Conservation (phyloP, 306 rosid genomes). For the Dryas drummondii region DNA sequence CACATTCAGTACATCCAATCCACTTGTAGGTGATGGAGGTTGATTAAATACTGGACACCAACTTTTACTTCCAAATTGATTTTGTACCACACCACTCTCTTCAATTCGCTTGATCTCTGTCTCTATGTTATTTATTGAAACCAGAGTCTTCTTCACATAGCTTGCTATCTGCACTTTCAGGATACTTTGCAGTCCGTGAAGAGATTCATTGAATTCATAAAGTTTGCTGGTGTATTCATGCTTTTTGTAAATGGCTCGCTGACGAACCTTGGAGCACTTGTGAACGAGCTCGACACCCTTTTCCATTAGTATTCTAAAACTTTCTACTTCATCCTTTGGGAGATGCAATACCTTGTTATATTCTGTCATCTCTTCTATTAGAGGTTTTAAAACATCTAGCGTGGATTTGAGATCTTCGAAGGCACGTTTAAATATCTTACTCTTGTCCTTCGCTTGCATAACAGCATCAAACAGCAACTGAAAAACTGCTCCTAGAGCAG, state of each 20-base stretch:
- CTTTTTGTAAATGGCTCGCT: not conserved
- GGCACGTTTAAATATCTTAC: not conserved
- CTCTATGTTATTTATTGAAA: not conserved
- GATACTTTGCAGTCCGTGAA: not conserved
- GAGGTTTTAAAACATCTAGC: not conserved
- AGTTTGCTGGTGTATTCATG: constrained; percentile 2
- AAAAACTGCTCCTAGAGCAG: constrained; percentile 4
- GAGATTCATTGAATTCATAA: not conserved
- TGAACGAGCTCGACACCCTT: not conserved
- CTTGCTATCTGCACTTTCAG: not conserved
- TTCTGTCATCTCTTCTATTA: not conserved
- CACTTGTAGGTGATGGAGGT: too few relatives aligned
- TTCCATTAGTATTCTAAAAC: not conserved
- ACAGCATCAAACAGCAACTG: not conserved
- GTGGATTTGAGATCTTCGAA: not conserved
- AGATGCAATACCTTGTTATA: not conserved
- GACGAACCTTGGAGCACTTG: not conserved
- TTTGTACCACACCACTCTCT: not conserved
- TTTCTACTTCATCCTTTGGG: not conserved
- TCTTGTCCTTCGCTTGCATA: not conserved
- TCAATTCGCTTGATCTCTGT: not conserved
- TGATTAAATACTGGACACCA: not conserved
- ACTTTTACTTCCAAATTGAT: not conserved
- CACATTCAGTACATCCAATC: too few relatives aligned
- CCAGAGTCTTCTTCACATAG: not conserved